Base-by-base conservation (phyloP, 176 grass and related monocot species). In the Elymus sibiricus region DNA sequence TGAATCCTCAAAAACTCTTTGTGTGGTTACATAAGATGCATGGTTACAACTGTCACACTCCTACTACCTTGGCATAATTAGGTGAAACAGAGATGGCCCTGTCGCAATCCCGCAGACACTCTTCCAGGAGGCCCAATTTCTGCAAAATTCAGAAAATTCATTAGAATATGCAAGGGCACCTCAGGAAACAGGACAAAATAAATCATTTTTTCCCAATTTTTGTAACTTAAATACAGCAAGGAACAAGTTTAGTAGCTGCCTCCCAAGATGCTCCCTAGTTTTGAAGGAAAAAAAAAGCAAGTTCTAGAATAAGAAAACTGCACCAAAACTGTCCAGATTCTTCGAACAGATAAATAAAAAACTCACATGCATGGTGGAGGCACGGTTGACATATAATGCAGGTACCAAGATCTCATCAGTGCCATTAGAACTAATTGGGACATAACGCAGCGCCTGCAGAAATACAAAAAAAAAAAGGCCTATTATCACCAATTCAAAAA, bases 301-400 rank as follows among this genome's bases (percentile, higher is more conserved):
- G 22, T 34, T 15, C 34, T 16, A 49, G 3, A 58, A 80, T 35
- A 61, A 64, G 55, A 83, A 74, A 46, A 74, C 6, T 68, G 3
- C n/a, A 81, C 38, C 32, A 68, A 53, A 24, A 31, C 28, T 83
- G 43, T 31, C 60, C 28, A 88, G n/a, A 76, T 43, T 53, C n/a
- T 72, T 24, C 63, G 83, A 62, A 51, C 51, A 83, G 22, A 70
- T 32, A 76, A 71, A 86, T 32, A 0, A 73, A 86, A 87, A 56
- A 89, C 86, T 94, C 70, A 94, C 96, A 89, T 98, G 91, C 88
- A 98, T 92, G 76, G 96, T 80, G 64, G 90, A 95, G 88, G 96
- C 96, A 63, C 96, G 86, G 44, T 98, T 98, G 69, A 91, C 71
- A 82, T 98, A 98, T 51, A 95, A 51, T 79, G 91, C 87, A 58